Conservation (phyloP, 164 flowering plant genomes). For the Dillenia suffruticosa region DNA sequence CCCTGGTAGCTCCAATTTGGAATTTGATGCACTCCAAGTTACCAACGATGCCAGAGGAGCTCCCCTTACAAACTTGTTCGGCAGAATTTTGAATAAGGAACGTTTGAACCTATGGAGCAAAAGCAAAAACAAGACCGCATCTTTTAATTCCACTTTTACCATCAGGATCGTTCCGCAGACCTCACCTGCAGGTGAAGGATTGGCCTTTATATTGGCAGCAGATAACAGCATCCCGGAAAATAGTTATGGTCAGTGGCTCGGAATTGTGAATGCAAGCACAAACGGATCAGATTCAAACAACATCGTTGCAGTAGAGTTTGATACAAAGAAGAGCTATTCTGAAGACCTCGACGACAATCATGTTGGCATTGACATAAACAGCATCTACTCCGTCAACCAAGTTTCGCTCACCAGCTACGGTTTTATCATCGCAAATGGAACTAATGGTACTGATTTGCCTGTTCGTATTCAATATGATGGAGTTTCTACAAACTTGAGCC, state of each 20-base stretch:
- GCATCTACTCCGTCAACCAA: constrained; percentile 24
- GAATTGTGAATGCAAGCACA: constrained; percentile 32
- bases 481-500: constrained; percentile 7
- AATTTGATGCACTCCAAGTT: constrained; percentile 9
- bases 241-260: constrained; percentile 61
- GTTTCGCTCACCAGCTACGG: constrained; percentile 17
- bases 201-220: constrained; percentile 46
- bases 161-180: constrained; percentile 21
- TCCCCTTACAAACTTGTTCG: constrained; percentile 5
- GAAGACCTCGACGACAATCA: constrained; percentile 49
- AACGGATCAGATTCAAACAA: constrained; percentile 19
- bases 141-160: constrained; percentile 33
- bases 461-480: constrained; percentile 35
- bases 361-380: constrained; percentile 44
- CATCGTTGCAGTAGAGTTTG: constrained; percentile 56
- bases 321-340: constrained; percentile 43
- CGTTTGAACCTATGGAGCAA: constrained; percentile 16
- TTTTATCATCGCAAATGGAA: constrained; percentile 19
- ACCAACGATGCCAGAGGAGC: constrained; percentile 7
- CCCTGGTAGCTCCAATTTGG: background rate
- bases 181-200: constrained; percentile 47
- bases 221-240: constrained; percentile 17
- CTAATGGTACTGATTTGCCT: background rate
- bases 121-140: constrained; percentile 11
- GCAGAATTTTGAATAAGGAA: constrained; percentile 1